Evolutionary conservation across 257 asterid species (phyloP), one percentile per base, ranked within the genome.

Genomic region (Echites panduratus): DNA sequence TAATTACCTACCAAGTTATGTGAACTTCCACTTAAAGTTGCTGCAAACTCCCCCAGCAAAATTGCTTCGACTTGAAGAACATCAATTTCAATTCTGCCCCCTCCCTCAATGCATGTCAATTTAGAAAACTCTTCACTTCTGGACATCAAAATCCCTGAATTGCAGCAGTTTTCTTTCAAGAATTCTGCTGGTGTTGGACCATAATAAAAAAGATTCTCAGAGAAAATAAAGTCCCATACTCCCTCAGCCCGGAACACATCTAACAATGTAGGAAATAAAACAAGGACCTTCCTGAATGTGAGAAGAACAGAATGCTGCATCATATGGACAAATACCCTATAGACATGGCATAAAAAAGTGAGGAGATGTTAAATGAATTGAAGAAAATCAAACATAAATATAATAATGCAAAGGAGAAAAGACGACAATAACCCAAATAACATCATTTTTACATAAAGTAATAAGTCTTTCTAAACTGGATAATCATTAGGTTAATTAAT

Each of bases 201-300:
- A 82, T 87, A 94, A 86, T 91, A 94, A 81, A 91, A 92, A 76
- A 95, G 86, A 70, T 77, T 92, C 92, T 94, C 99, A 64, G 99
- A 95, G 92, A 95, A 91, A 82, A 95, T 87, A 67, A 94, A 91
- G 85, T 91, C 98, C 97, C 98, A 95, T 73, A 89, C 93, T 70
- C 97, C 92, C 85, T 95, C 99, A 66, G 84, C 84, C 59, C 97
- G 98, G 85, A 95, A 90, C 79, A 95, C 90, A 71, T 87, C 90
- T 68, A 95, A 75, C 77, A 89, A 80, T 35, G 93, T 78, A 50
- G 98, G 93, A 74, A 88, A 84, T 64, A 85, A 80, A 69, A 65
- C 80, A 81, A 95, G 93, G 81, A 89, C 88, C 80, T 86, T 88
- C 84, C 84, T 82, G 85, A 91, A 90, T 59, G 87, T 85, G 74